These are phyloP conservation scores for Notholithocarpus densiflorus DNA, from an alignment of 306 rosid genomes.

Conservation along the genomic window DNA sequence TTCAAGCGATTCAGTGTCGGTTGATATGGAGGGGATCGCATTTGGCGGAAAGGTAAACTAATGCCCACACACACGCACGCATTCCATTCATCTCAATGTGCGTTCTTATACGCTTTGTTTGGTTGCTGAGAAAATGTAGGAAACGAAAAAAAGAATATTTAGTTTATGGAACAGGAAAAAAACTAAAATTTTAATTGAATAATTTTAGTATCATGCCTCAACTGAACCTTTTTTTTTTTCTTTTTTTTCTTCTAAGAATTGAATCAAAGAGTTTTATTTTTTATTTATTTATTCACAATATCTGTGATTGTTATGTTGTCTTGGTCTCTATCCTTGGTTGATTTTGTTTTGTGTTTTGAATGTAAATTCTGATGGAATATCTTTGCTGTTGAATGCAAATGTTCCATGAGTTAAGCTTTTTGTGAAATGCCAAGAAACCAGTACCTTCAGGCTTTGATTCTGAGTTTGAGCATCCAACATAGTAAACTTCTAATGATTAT, in stretches of 20 bases:
- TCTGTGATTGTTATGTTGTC: background rate
- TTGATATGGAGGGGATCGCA: slow-evolving; percentile 78
- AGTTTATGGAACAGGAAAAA: background rate
- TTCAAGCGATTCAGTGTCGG: slow-evolving; percentile 81
- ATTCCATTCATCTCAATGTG: background rate
- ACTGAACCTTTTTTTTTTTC: background rate
- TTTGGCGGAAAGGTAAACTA: slow-evolving; percentile 66
- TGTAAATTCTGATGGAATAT: background rate
- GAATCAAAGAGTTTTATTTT: background rate
- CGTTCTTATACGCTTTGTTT: background rate
- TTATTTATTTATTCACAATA: background rate
- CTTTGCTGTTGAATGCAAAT: background rate
- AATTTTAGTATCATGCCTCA: background rate
- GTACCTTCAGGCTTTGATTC: background rate
- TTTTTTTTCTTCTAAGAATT: background rate
- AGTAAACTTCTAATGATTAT: too few relatives aligned
- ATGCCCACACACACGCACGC: background rate
- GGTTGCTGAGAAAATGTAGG: slow-evolving; percentile 27
- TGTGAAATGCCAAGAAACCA: background rate
- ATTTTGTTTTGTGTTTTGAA: background rate
- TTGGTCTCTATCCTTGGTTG: background rate
- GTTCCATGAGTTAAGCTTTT: slow-evolving; percentile 9
- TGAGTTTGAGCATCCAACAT: background rate
- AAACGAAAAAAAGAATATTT: background rate
- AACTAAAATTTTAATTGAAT: background rate